Evolutionary conservation across 805 yeast genomes (phyloP).

Genomic region (Candida endomychidarum): DNA sequence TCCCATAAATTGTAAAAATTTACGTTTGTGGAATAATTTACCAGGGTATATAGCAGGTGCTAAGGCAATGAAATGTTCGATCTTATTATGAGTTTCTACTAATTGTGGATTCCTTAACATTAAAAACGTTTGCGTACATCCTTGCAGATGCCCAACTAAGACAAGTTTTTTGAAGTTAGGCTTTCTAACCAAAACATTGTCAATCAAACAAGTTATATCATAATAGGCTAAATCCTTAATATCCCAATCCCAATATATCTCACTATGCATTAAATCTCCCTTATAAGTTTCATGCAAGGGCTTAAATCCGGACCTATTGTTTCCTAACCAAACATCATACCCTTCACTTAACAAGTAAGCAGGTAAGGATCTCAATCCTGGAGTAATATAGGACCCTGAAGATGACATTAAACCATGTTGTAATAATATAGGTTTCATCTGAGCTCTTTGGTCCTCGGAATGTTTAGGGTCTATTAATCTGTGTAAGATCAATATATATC

Average conservation of each 20-base stretch:
- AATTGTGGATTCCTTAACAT: conserved; percentile 51
- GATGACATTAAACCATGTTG: conserved; percentile 89
- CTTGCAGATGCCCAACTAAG: conserved; percentile 86
- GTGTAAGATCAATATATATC: conserved; percentile 67
- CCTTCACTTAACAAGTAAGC: conserved; percentile 53
- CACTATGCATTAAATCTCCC: conserved; percentile 41
- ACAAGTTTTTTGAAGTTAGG: conserved; percentile 49
- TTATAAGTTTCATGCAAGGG: conserved; percentile 53
- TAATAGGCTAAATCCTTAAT: conserved; percentile 74
- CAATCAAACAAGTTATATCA: conserved; percentile 75
- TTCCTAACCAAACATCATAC: conserved; percentile 89
- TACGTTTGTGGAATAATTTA: conserved; percentile 57
- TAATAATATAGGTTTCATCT: conserved; percentile 63
- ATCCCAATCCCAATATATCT: conserved; percentile 91
- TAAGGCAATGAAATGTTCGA: conserved; percentile 70
- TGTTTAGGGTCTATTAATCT: conserved; percentile 55
- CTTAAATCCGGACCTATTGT: conserved; percentile 82
- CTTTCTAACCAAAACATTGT: conserved; percentile 50
- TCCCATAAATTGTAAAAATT: conserved; percentile 64
- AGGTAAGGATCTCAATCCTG: conserved; percentile 81
- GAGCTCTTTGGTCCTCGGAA: conserved; percentile 25
- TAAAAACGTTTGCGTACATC: conserved; percentile 82
- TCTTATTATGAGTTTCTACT: conserved; percentile 43
- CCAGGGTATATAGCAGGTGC: conserved; percentile 96
- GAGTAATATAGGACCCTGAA: conserved; percentile 78